These are phyloP conservation scores for Ophiostoma tasmaniense DNA, from an alignment of 2,329 filamentous ascomycete genomes.

Conservation along the genomic window DNA sequence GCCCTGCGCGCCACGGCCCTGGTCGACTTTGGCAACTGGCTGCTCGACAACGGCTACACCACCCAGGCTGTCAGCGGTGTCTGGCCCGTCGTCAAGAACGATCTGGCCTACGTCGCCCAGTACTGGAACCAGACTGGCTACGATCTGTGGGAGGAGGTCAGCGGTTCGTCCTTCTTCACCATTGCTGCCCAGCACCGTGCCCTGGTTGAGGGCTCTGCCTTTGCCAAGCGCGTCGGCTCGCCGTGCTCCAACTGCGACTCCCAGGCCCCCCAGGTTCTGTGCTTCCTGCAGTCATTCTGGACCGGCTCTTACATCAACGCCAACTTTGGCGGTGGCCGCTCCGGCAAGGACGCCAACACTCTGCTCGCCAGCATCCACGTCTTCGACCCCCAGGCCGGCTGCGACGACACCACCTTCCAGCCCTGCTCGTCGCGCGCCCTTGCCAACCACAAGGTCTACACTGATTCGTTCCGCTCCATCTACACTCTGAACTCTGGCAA, in stretches of 20 bases:
- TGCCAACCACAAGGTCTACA: conserved; percentile 66
- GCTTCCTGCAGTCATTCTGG: conserved; percentile 71
- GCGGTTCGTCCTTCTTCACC: conserved; percentile 73
- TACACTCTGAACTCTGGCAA: conserved; percentile 64
- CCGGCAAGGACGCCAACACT: conserved; percentile 64
- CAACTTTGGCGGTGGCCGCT: conserved; percentile 49
- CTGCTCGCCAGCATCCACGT: conserved; percentile 57
- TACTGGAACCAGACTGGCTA: conserved; percentile 62
- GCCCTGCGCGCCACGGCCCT: conserved; percentile 66
- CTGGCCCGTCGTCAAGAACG: conserved; percentile 69
- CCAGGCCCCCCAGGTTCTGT: conserved; percentile 62
- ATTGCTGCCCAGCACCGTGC: conserved; percentile 59
- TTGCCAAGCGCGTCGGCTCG: conserved; percentile 56
- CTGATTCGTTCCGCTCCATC: conserved; percentile 62
- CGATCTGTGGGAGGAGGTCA: conserved; percentile 78
- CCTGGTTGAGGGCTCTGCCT: conserved; percentile 56
- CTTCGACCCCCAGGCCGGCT: conserved; percentile 59
- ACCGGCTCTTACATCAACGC: conserved; percentile 54
- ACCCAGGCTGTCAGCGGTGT: conserved; percentile 46
- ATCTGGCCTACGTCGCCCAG: conserved; percentile 64
- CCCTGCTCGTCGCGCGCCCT: conserved; percentile 63
- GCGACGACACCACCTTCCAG: conserved; percentile 66
- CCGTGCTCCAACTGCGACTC: conserved; percentile 49
- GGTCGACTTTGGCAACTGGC: conserved; percentile 63
- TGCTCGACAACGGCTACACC: conserved; percentile 53